phyloP scores from a whole-genome alignment of 169 alveolate species.

The Eimeria sp. region DNA sequence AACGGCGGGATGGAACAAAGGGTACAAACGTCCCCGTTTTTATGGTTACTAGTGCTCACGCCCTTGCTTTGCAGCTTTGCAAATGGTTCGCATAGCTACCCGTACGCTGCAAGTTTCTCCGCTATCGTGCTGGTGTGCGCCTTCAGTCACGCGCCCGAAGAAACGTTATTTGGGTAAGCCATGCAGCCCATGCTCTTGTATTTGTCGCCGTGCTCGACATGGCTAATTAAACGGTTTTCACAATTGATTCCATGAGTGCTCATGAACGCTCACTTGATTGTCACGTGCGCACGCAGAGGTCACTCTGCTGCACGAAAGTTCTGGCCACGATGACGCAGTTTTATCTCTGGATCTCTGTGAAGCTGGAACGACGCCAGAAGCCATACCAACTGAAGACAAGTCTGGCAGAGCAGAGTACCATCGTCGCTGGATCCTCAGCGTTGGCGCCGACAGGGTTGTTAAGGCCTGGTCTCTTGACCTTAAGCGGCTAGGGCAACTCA shows the following conservation, averaged over 20 bases:
- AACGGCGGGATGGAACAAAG: constrained; percentile 56
- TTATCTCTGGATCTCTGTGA: constrained; percentile 41
- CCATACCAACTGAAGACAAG: neutral
- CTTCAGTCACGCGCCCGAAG: neutral
- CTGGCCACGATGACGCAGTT: constrained; percentile 59
- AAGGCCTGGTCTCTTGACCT: constrained; percentile 69
- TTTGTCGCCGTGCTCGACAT: no score
- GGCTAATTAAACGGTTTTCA: no score
- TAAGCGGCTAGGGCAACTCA: constrained; percentile 54
- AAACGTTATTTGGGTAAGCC: neutral
- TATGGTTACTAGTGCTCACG: neutral
- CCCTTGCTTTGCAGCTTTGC: neutral
- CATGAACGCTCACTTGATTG: no score
- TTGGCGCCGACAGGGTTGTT: constrained; percentile 75
- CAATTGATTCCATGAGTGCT: no score
- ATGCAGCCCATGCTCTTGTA: no score
- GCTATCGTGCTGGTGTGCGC: neutral
- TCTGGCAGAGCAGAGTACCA: neutral
- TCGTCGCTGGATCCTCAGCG: constrained; percentile 59
- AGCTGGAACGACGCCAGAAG: neutral
- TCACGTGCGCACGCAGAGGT: constrained; percentile 19
- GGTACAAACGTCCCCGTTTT: neutral
- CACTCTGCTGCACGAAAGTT: constrained; percentile 31
- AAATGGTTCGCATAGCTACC: neutral
- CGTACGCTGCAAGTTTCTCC: neutral